Conservation (phyloP, 1,284 basidiomycete species). For the Cutaneotrichosporon arboriforme region DNA sequence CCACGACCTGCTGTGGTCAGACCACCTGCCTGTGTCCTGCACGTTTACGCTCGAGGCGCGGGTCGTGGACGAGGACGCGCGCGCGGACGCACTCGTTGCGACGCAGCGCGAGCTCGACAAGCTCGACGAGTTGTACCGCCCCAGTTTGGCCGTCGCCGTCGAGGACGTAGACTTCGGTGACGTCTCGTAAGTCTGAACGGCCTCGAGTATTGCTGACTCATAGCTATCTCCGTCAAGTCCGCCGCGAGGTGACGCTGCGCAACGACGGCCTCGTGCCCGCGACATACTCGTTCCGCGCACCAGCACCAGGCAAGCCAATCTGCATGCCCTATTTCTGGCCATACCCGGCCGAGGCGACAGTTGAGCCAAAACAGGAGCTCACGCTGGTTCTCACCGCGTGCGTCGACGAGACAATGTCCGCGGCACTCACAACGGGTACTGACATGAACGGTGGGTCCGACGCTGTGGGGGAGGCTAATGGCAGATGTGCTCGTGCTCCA, state of each 20-base stretch:
- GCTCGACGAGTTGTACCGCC: constrained; percentile 50
- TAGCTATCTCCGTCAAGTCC: constrained; percentile 20
- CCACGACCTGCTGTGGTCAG: constrained; percentile 41
- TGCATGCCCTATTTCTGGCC: constrained; percentile 39
- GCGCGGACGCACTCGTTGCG: constrained; percentile 41
- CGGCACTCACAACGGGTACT: constrained; percentile 10
- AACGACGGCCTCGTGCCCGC: constrained; percentile 38
- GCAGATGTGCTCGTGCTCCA: constrained; percentile 41
- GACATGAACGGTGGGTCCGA: constrained; percentile 35
- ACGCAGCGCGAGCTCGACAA: constrained; percentile 45
- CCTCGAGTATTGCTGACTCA: constrained; percentile 1
- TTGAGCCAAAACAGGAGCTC: constrained; percentile 24
- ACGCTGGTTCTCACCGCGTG: constrained; percentile 22
- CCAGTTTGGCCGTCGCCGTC: constrained; percentile 50
- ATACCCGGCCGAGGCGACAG: constrained; percentile 26
- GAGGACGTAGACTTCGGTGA: constrained; percentile 50
- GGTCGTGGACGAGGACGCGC: constrained; percentile 29
- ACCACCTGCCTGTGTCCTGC: constrained; percentile 39
- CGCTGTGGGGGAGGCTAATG: background rate
- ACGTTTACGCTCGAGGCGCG: constrained; percentile 19
- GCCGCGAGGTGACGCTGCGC: constrained; percentile 21
- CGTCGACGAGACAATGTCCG: constrained; percentile 28
- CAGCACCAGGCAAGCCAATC: constrained; percentile 30
- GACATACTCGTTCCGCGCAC: constrained; percentile 31
- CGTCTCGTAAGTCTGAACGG: constrained; percentile 16